A percentile compares a stretch with the other conserved stretches of the same genome.
Evolutionary conservation across 768 basidiomycete species (phyloP).

Genomic region (Tulasnella sp.): DNA sequence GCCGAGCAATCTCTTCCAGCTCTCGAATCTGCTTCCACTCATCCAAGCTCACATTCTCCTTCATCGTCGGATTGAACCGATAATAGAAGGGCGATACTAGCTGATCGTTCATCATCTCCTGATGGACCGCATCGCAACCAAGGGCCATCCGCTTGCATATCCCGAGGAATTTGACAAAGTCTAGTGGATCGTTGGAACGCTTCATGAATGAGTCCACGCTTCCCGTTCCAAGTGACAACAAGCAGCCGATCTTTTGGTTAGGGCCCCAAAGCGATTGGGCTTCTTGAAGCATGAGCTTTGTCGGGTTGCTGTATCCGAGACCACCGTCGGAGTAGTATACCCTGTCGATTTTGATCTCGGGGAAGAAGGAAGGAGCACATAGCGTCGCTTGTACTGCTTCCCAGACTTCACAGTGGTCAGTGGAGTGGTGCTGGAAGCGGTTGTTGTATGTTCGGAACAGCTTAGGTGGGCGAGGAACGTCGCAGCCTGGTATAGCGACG

Average conservation of each 20-base stretch:
- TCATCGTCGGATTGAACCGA: not conserved
- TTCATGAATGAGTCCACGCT: not conserved
- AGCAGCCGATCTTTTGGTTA: not conserved
- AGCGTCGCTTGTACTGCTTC: not conserved
- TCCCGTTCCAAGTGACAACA: not conserved
- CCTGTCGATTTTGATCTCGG: not conserved
- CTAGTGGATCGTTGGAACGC: not conserved
- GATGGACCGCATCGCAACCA: not conserved
- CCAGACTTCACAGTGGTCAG: not conserved
- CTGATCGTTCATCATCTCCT: not conserved
- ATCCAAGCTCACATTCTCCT: not conserved
- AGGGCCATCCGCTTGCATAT: not conserved
- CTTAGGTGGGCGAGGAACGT: conserved; percentile 2
- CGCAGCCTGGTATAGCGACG: conserved; percentile 17
- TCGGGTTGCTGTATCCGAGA: not conserved
- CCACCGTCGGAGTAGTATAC: not conserved
- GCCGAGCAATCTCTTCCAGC: not conserved
- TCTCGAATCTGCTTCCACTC: not conserved
- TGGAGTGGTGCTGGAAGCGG: not conserved
- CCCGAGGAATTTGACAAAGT: not conserved
- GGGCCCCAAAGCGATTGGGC: conserved; percentile 3
- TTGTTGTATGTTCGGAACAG: conserved; percentile 23
- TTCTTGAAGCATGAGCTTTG: not conserved
- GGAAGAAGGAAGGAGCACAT: conserved; percentile 2
- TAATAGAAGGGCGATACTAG: not conserved